A percentile compares a stretch with the other conserved stretches of the same genome.
These are phyloP conservation scores for Lepidopterella palustris DNA, from an alignment of 495 filamentous ascomycete species.

Conservation along the genomic window DNA sequence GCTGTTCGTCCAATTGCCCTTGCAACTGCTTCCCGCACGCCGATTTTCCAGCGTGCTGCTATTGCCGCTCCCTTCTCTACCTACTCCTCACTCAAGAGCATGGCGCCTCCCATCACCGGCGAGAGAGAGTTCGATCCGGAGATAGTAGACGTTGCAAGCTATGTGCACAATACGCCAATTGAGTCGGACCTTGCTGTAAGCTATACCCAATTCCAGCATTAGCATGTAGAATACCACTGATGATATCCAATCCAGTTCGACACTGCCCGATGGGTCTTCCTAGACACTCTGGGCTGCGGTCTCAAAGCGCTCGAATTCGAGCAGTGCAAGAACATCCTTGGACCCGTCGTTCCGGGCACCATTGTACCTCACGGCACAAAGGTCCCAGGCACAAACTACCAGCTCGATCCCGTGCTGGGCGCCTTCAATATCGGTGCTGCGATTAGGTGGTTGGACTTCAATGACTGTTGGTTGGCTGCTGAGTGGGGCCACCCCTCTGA, in stretches of 20 bases:
- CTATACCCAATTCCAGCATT: constrained; percentile 10
- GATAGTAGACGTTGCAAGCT: constrained; percentile 87
- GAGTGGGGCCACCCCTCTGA: constrained; percentile 99
- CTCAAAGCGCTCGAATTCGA: constrained; percentile 93
- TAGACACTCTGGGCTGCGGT: constrained; percentile 95
- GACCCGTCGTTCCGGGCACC: constrained; percentile 88
- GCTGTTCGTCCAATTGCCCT: constrained; percentile 25
- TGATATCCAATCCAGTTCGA: constrained; percentile 60
- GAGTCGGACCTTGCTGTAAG: constrained; percentile 87
- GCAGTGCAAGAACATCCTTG: constrained; percentile 89
- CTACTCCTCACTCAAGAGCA: constrained; percentile 49
- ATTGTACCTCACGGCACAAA: constrained; percentile 87
- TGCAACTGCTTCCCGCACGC: constrained; percentile 13
- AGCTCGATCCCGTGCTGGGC: constrained; percentile 89
- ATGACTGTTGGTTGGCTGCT: constrained; percentile 98
- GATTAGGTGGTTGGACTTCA: constrained; percentile 99
- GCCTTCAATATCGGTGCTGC: constrained; percentile 98
- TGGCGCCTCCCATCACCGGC: constrained; percentile 43
- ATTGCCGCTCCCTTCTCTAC: constrained; percentile 48
- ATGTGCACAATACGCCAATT: constrained; percentile 87
- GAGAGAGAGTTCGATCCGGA: constrained; percentile 71
- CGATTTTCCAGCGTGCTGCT: constrained; percentile 17
- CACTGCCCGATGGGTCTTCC: constrained; percentile 54
- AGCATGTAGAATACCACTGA: constrained; percentile 6
- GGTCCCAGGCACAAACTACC: constrained; percentile 86